Base-by-base conservation (phyloP, 2,329 filamentous ascomycete species). In the Phialemoniopsis sp. region DNA sequence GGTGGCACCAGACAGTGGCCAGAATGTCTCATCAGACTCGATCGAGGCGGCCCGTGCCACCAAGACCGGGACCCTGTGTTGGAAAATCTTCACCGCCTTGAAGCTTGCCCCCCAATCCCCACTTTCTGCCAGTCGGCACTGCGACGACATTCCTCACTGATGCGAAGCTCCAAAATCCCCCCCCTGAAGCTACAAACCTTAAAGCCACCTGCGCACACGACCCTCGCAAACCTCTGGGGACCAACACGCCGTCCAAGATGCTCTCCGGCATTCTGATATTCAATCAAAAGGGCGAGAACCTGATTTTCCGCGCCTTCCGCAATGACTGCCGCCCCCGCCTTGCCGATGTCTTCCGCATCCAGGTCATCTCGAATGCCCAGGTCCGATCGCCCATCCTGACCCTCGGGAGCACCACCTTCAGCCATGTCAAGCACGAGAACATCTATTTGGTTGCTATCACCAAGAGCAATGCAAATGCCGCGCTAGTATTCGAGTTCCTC, bases 251-350 rank as follows among this genome's bases (percentile, higher is more conserved):
- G 21, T 51, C 53, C 49, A 68, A 57, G 48, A 98, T 98, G 94
- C 76, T 98, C 53, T 97, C 91, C 53, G 93, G 93, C 44, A 91
- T 98, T 58, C 82, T 98, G 52, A 84, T 98, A 53, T 98, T 98
- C 78, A 98, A 98, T 54, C 93, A 98, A 66, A 98, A 98, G 70
- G 93, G 93, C 69, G 93, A 98, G 73, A 96, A 98, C 68, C 87
- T 98, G 59, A 98, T 98, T 66, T 96, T 98, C 73, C 89, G 93
- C 59, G 89, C 93, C 56, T 98, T 98, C 69, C 89, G 93, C 59
- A 95, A 95, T 63, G 94, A 98, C 70, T 97, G 93, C 69, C 89
- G 94, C 41, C 93, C 93, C 40, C 89, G 93, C 38, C 86, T 98
- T 49, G 93, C 93, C 68, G 93, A 98, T 62, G 91, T 98, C 70